Evolutionary conservation across 495 filamentous ascomycete genomes (phyloP).

Genomic region (Pyrenopolyporus hunteri): DNA sequence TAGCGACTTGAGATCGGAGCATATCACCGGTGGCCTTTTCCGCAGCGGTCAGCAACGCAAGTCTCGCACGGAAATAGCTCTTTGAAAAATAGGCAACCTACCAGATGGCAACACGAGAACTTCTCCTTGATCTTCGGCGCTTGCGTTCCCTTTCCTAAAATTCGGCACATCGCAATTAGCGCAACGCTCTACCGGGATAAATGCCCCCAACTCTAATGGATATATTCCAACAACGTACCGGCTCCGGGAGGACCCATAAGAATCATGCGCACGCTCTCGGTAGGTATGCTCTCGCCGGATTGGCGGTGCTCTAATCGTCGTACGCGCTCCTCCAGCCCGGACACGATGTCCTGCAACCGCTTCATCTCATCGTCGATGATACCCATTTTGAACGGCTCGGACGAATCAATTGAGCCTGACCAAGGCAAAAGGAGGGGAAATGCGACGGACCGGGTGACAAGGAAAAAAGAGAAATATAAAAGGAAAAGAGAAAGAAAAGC

Average conservation of each 20-base stretch:
- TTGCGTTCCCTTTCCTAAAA: slow-evolving; percentile 95
- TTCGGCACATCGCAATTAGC: slow-evolving; percentile 38
- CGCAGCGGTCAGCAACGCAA: slow-evolving; percentile 17
- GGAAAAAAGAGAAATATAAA: slow-evolving; percentile 18
- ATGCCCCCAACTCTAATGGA: slow-evolving; percentile 1
- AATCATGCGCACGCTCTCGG: slow-evolving; percentile 85
- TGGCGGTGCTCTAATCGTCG: slow-evolving; percentile 72
- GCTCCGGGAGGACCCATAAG: slow-evolving; percentile 97
- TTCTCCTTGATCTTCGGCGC: slow-evolving; percentile 97
- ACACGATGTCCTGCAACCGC: slow-evolving; percentile 76
- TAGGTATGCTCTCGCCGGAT: slow-evolving; percentile 56
- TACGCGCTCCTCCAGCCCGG: slow-evolving; percentile 83
- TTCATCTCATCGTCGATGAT: slow-evolving; percentile 81
- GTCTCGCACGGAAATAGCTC: slow-evolving; percentile 7
- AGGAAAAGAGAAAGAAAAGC: slow-evolving; percentile 25
- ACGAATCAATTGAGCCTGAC: slow-evolving; percentile 44
- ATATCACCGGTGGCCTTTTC: slow-evolving; percentile 97
- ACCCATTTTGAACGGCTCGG: slow-evolving; percentile 68
- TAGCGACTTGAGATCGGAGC: slow-evolving; percentile 97
- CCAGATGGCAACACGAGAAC: slow-evolving; percentile 95
- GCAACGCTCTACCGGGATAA: slow-evolving; percentile 13
- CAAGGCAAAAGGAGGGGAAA: slow-evolving; percentile 41
- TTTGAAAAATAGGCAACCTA: slow-evolving; percentile 55
- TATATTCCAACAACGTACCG: slow-evolving; percentile 63
- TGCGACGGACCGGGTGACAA: slow-evolving; percentile 4